These are phyloP conservation scores for Trametes meyenii DNA, from an alignment of 768 basidiomycete species.

Conservation along the genomic window DNA sequence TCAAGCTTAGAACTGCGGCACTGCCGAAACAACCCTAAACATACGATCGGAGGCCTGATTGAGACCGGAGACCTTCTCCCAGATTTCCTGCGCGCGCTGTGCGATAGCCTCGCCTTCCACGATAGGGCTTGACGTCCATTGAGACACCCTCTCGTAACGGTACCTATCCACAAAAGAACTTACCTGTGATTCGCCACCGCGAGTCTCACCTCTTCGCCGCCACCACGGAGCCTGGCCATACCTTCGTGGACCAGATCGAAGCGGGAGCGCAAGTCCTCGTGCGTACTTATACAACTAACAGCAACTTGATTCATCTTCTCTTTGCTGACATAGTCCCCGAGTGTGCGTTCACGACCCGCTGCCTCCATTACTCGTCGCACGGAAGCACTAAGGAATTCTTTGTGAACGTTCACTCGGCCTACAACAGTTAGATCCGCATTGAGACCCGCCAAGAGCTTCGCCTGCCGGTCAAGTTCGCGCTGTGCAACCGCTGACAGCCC, in stretches of 20 bases:
- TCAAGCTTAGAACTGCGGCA: background rate
- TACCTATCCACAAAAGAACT: slow-evolving; percentile 22
- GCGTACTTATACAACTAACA: slow-evolving; percentile 66
- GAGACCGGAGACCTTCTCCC: slow-evolving; percentile 56
- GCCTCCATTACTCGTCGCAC: slow-evolving; percentile 71
- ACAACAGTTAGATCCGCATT: slow-evolving; percentile 76
- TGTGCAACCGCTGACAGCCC: slow-evolving; percentile 66
- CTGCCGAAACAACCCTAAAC: slow-evolving; percentile 35
- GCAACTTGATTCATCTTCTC: slow-evolving; percentile 82
- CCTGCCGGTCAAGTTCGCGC: slow-evolving; percentile 70
- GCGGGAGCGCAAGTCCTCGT: slow-evolving; percentile 63
- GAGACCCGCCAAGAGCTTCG: slow-evolving; percentile 59
- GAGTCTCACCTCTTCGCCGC: slow-evolving; percentile 60
- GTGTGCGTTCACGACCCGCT: slow-evolving; percentile 65
- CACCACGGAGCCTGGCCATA: slow-evolving; percentile 56
- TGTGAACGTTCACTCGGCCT: slow-evolving; percentile 65
- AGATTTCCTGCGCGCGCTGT: slow-evolving; percentile 59
- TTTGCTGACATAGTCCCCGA: slow-evolving; percentile 81
- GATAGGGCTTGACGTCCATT: slow-evolving; percentile 45
- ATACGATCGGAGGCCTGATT: slow-evolving; percentile 56
- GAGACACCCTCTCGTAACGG: background rate
- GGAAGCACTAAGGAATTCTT: slow-evolving; percentile 71
- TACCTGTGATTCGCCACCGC: slow-evolving; percentile 52
- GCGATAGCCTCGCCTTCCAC: slow-evolving; percentile 61
- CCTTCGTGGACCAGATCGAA: slow-evolving; percentile 58